Conservation (phyloP, 2,329 filamentous ascomycete species). For the Fusarium fujikuroi region DNA sequence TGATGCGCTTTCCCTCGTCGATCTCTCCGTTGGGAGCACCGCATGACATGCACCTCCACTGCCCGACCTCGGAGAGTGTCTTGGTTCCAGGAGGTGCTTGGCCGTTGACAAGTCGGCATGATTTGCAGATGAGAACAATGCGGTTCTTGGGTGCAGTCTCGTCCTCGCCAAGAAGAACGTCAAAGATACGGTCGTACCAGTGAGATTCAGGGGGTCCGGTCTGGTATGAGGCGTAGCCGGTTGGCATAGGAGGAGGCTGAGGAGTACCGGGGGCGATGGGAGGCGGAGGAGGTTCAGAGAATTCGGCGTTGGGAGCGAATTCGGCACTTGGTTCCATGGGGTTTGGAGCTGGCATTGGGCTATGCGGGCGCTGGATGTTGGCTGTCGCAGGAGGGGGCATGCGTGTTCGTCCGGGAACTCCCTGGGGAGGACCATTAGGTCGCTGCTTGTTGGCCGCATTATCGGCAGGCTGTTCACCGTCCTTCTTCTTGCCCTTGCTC, state of each 20-base stretch:
- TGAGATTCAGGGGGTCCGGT: conserved; percentile 59
- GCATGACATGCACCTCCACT: conserved; percentile 91
- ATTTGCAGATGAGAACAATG: conserved; percentile 83
- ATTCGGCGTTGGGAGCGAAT: conserved; percentile 77
- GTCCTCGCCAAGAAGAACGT: conserved; percentile 92
- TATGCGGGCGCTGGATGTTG: conserved; percentile 63
- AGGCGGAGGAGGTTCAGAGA: conserved; percentile 23
- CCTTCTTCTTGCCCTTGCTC: conserved; percentile 49
- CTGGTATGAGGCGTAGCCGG: conserved; percentile 30
- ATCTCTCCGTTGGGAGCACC: conserved; percentile 83
- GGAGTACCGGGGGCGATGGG: conserved; percentile 53
- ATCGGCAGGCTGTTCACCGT: conserved; percentile 22
- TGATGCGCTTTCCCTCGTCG: conserved; percentile 78
- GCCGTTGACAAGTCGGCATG: conserved; percentile 91
- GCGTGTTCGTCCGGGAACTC: conserved; percentile 54
- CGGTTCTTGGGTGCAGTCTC: conserved; percentile 93
- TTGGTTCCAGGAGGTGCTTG: conserved; percentile 91
- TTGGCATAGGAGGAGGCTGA: conserved; percentile 25
- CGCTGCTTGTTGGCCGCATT: conserved; percentile 31
- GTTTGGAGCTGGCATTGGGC: conserved; percentile 45
- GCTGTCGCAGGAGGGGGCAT: conserved; percentile 70
- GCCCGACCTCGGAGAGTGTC: conserved; percentile 80
- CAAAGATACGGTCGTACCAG: conserved; percentile 96
- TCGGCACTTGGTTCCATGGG: conserved; percentile 63
- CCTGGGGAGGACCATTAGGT: conserved; percentile 5